These are phyloP conservation scores for Aureobasidium sp. DNA, from an alignment of 2,329 filamentous ascomycete species.

Conservation along the genomic window DNA sequence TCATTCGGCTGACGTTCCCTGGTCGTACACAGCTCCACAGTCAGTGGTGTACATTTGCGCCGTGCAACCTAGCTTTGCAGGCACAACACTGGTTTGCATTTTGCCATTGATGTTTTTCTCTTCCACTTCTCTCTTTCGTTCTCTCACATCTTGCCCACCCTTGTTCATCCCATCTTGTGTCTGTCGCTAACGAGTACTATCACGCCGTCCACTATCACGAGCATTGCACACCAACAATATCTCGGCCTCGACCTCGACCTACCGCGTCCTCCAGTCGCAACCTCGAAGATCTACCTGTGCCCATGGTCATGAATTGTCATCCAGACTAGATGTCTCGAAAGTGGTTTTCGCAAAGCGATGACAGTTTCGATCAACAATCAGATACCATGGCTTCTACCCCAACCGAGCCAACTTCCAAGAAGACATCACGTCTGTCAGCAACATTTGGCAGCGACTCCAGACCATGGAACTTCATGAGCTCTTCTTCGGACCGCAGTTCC, in stretches of 20 bases:
- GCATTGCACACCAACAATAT: not conserved
- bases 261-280: not conserved
- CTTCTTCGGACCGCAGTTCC: not conserved
- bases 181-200: slow-evolving; percentile 12
- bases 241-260: slow-evolving; percentile 4
- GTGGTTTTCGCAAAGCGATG: slow-evolving; percentile 14
- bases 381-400: not conserved
- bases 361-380: not conserved
- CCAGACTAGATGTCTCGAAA: slow-evolving; percentile 14
- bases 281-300: not conserved
- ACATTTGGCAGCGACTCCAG: slow-evolving; percentile 12
- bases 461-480: slow-evolving; percentile 14
- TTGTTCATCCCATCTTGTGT: slow-evolving; percentile 1
- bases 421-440: slow-evolving; percentile 9
- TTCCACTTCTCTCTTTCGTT: not conserved
- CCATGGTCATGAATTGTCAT: slow-evolving; percentile 11
- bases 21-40: slow-evolving; percentile 15
- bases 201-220: slow-evolving; percentile 1
- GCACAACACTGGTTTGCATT: slow-evolving; percentile 11
- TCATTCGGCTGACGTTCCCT: slow-evolving; percentile 13
- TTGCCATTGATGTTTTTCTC: not conserved
- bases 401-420: not conserved
- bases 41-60: slow-evolving; percentile 11
- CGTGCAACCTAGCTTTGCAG: slow-evolving; percentile 15
- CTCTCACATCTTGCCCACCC: not conserved